Evolutionary conservation across 495 filamentous ascomycete species (phyloP), one percentile per base, ranked within the genome.

Genomic region (Pyrenula massariospora): DNA sequence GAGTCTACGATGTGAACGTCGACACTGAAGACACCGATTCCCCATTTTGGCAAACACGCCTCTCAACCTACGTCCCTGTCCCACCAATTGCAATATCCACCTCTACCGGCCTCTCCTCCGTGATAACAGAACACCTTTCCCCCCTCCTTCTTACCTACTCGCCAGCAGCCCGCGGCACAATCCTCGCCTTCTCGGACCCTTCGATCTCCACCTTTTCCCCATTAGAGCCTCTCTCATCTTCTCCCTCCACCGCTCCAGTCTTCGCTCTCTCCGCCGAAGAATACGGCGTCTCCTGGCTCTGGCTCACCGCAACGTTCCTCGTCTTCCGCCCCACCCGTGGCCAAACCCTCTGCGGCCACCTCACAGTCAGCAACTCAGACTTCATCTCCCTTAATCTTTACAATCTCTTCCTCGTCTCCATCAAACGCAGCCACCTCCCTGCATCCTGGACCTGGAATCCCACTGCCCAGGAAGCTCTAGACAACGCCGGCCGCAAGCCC

Each of bases 101-200:
- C 24, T 70, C 70, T 8, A 73, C 78, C 63, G 83, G 85, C n/a
- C 67, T 84, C 53, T 76, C 82, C 60, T 83, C 82, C 36, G 67
- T 88, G 23, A 80, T 84, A 59, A 83, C 84, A 47, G 85, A 89
- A 63, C 84, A 90, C 64, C 77, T 91, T 48, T 87, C 87, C 19
- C 87, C 88, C 12, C 74, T 89, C 19, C 75, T 92, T 24, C 78
- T 92, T 42, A 84, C 77, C 24, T 92, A 88, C 70, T 89, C 83
- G 60, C 78, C 86, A 10, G 85, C 86, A 1, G 71, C 90, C 54
- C 69, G 77, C 25, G 88, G 86, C 42, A 78, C 90, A 12, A 65
- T 92, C 8, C 74, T 92, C 62, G 84, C 85, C 11, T 91, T 88
- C 71, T 73, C 66, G 56, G 82, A 91, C 63, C 68, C 73, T 20